These are phyloP conservation scores for Hibiscus mutabilis DNA, from an alignment of 345 rosid genomes.

Conservation along the genomic window DNA sequence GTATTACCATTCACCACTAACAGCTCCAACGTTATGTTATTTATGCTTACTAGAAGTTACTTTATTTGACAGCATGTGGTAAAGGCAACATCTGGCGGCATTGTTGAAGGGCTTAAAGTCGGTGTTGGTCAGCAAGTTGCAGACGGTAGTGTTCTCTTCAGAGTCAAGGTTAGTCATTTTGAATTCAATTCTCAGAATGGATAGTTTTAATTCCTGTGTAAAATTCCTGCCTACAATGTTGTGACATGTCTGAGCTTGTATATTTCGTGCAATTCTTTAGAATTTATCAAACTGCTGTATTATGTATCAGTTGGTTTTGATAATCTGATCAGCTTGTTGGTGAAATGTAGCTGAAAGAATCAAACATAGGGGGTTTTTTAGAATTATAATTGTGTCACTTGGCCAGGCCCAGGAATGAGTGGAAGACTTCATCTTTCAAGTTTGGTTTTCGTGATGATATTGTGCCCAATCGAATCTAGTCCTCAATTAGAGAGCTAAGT, in stretches of 20 bases:
- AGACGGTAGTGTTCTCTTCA: constrained; percentile 60
- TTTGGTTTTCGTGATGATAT: not conserved
- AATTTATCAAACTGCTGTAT: not conserved
- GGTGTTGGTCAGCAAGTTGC: constrained; percentile 74
- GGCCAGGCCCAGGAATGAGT: constrained; percentile 13
- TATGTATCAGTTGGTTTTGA: not conserved
- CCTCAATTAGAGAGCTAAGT: not conserved
- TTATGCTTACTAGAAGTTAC: not conserved
- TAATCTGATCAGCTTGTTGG: not conserved
- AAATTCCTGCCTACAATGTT: not conserved
- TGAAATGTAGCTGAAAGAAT: not conserved
- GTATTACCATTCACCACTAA: constrained; percentile 8
- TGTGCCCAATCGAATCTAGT: not conserved
- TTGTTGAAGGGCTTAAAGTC: constrained; percentile 56
- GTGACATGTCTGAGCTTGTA: no score
- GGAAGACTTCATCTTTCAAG: not conserved
- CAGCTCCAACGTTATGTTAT: not conserved
- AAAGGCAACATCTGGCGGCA: constrained; percentile 68
- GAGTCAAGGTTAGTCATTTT: constrained; percentile 50
- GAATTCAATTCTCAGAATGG: not conserved
- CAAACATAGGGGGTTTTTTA: no score
- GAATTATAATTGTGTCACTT: not conserved
- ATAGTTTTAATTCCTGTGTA: not conserved
- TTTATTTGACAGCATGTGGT: constrained; percentile 60
- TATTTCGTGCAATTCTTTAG: not conserved